Evolutionary conservation across 2,329 filamentous ascomycete species (phyloP).

Genomic region (Ustulina deusta): DNA sequence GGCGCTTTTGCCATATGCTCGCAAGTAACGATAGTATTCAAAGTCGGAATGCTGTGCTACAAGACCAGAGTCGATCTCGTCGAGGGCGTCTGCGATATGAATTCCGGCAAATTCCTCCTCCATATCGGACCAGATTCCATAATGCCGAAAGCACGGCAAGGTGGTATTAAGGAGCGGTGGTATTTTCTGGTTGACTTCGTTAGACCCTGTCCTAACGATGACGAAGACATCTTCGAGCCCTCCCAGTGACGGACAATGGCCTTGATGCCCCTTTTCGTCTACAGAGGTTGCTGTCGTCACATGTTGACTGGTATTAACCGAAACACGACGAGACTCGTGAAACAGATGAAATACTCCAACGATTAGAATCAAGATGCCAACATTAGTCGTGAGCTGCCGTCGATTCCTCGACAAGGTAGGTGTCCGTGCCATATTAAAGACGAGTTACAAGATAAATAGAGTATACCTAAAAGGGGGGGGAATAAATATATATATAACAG

Average conservation of each 20-base stretch:
- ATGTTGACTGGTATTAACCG: not conserved
- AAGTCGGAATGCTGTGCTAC: conserved; percentile 33
- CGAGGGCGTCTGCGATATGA: conserved; percentile 28
- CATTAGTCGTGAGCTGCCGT: conserved; percentile 22
- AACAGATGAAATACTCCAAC: conserved; percentile 16
- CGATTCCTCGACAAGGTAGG: conserved; percentile 6
- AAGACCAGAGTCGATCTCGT: conserved; percentile 34
- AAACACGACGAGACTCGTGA: not conserved
- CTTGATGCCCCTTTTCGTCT: not conserved
- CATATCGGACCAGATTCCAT: conserved; percentile 38
- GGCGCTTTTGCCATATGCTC: conserved; percentile 11
- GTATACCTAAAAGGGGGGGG: conserved; percentile 14
- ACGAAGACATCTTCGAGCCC: conserved; percentile 37
- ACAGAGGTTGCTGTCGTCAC: not conserved
- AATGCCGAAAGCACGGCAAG: conserved; percentile 28
- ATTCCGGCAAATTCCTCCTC: conserved; percentile 34
- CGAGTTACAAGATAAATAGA: not conserved
- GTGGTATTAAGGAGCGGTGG: conserved; percentile 34
- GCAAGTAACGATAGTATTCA: conserved; percentile 36
- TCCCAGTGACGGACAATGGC: conserved; percentile 19
- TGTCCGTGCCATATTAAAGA: conserved; percentile 12
- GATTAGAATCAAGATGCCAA: conserved; percentile 15
- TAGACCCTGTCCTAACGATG: conserved; percentile 41
- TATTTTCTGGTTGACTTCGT: conserved; percentile 37
- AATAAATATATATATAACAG: not conserved